Evolutionary conservation across 352 stramenopile species (phyloP), one percentile per base, ranked within the genome.

Genomic region (Phytophthora meadii): DNA sequence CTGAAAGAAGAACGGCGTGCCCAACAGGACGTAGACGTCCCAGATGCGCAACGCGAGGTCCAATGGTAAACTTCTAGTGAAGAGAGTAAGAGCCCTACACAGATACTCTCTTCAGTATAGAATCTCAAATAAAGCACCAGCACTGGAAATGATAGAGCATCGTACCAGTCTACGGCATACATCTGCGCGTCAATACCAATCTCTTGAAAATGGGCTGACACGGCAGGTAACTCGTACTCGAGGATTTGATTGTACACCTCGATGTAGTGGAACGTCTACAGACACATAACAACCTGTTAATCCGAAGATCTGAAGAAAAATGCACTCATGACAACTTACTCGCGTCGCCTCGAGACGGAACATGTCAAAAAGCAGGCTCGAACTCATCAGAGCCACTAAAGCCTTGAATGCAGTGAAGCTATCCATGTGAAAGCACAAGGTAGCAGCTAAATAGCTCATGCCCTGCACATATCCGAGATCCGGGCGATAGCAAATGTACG

Each of bases 391-490:
- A 28, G 84, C 81, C 25, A 89, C 86, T 49, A 95, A 68, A 15
- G 86, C 86, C 66, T 93, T 93, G 68, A 95, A 95, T 39, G 88
- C 88, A 48, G 84, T 86, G 54, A 94, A 95, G 68, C 82, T 93
- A 61, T 95, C 88, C 84, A 95, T 92, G 66, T 95, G 88, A 48
- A 95, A 90, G 60, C 88, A 95, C 40, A 95, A 46, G 5, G 83
- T 79, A 8, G 88, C 88, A 4, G 88, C 88, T n/a, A 95, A 69
- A 44, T 95, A 95, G 65, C 86, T 94, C 88, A 95, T 95, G 30
- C 88, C 88, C 63, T 95, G 88, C 10, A 95, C 86, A 56, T 95
- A 95, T 8, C 88, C 88, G 15, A 95, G 63, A 45, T 95, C 88
- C 1, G 88, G 88, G 1, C 88, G 84, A 49, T 95, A 95, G 72